Evolutionary conservation across 495 filamentous ascomycete genomes (phyloP).

Genomic region (Evernia prunastri): DNA sequence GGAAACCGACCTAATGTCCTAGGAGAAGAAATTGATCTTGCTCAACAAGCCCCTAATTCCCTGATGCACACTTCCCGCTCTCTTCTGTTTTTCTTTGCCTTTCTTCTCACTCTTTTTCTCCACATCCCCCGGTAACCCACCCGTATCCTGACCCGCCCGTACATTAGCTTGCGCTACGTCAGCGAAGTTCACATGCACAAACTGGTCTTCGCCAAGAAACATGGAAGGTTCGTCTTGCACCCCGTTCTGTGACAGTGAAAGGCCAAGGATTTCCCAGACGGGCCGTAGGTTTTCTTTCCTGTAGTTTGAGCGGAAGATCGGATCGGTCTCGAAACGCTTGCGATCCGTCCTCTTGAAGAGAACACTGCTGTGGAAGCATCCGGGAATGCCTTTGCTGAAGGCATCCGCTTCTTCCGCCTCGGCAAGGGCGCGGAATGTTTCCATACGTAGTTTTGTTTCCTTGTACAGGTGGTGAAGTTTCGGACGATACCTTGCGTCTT

Average conservation of each 20-base stretch:
- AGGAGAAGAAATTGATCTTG: not conserved
- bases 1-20: not conserved
- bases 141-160: not conserved
- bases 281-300: not conserved
- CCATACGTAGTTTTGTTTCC: slow-evolving; percentile 9
- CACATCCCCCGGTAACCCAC: not conserved
- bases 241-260: not conserved
- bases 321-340: slow-evolving; percentile 15
- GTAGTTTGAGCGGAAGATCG: slow-evolving; percentile 9
- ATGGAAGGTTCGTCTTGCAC: not conserved
- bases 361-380: slow-evolving; percentile 17
- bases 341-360: slow-evolving; percentile 14
- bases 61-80: not conserved
- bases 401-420: not conserved
- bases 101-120: not conserved
- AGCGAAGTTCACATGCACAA: not conserved
- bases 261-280: not conserved
- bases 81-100: not conserved
- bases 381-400: not conserved
- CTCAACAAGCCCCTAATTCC: not conserved
- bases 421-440: slow-evolving; percentile 1
- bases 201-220: not conserved
- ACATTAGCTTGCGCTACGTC: not conserved
- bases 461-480: not conserved
- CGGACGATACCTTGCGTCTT: slow-evolving; percentile 6